Percentiles rank a stretch among this genome's conserved stretches.
phyloP scores from a whole-genome alignment of 2,329 filamentous ascomycete species.

The Colletotrichum lupini region DNA sequence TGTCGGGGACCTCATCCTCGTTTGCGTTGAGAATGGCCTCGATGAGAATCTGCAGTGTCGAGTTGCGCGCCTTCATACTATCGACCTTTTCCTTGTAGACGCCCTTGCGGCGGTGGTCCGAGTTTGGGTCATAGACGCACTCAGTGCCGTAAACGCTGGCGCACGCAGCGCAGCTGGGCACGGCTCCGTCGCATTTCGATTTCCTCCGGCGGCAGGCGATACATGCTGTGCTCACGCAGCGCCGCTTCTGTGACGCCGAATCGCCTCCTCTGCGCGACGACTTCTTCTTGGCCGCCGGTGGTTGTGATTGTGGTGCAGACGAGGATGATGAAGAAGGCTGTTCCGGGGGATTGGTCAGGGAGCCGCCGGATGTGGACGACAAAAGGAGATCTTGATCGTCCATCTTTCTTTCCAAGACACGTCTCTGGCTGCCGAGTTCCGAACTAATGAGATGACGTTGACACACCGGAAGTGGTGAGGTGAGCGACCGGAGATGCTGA shows the following conservation, averaged over 20 bases:
- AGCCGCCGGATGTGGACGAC: slow-evolving; percentile 1
- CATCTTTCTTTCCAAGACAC: slow-evolving; percentile 3
- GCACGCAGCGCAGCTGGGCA: slow-evolving; percentile 95
- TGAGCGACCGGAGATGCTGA: slow-evolving; percentile 16
- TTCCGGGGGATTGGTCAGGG: neutral
- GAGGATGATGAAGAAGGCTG: neutral
- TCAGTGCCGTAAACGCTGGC: slow-evolving; percentile 90
- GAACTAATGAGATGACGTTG: neutral
- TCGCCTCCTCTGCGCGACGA: slow-evolving; percentile 63
- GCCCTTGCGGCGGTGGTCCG: slow-evolving; percentile 94
- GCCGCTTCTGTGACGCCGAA: slow-evolving; percentile 68
- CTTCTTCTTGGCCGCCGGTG: slow-evolving; percentile 52
- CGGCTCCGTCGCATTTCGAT: slow-evolving; percentile 91
- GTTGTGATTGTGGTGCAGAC: slow-evolving; percentile 4
- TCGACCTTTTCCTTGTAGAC: slow-evolving; percentile 96
- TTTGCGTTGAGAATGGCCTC: slow-evolving; percentile 92
- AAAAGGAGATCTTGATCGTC: slow-evolving; percentile 16
- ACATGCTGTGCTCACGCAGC: slow-evolving; percentile 87
- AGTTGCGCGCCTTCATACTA: slow-evolving; percentile 85
- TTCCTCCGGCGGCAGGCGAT: slow-evolving; percentile 83
- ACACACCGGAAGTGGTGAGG: neutral
- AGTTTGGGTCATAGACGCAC: slow-evolving; percentile 96
- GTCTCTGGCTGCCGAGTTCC: neutral
- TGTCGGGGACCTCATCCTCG: slow-evolving; percentile 83
- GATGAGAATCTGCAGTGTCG: slow-evolving; percentile 90